Evolutionary conservation across 352 stramenopile species (phyloP), one percentile per base, ranked within the genome.

Genomic region (Phytophthora colocasiae): DNA sequence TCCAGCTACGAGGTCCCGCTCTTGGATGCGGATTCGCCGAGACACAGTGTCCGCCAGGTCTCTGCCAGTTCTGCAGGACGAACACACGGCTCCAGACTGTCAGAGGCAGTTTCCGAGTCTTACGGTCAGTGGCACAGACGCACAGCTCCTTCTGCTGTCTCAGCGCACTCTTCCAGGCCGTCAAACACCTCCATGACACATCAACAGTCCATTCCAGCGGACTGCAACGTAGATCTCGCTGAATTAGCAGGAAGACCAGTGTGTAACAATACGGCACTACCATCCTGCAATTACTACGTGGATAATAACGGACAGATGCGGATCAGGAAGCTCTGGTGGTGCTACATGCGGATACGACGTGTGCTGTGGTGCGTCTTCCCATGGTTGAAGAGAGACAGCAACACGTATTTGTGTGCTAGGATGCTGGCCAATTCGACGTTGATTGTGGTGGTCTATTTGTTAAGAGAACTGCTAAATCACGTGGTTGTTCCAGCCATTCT

Each of bases 381-480:
- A 62, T 71, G 81, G 47, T 81, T 91, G 53, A 87, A 90, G 50
- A 65, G 70, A 52, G 84, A 93, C 66, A 84, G 80, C 78, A 95
- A 95, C 60, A 92, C 83, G 58, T 95, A 90, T 36, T 65, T 93
- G 49, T 84, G 84, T 54, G 76, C 81, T 1, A 58, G 74, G 15
- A 90, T 95, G 83, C 77, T 95, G 55, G 84, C 80, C 59, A 91
- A 91, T 58, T 90, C 84, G 62, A 63, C 75, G 66, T 74, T 91
- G 40, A 95, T 92, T 58, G 50, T 92, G 45, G 58, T 69, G 8
- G 60, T 80, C n/a, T 76, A 91, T 43, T 80, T 87, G 32, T 19
- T 91, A 0, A 62, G 84, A 17, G 41, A 90, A 24, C 24, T 90
- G 11, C 61, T 83, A n/a, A 79, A 88, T 44, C 54, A 78, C 14